A percentile compares a stretch with the other conserved stretches of the same genome.
These are phyloP conservation scores for Trichoderma citrinoviride DNA, from an alignment of 2,329 filamentous ascomycete species.

Conservation along the genomic window DNA sequence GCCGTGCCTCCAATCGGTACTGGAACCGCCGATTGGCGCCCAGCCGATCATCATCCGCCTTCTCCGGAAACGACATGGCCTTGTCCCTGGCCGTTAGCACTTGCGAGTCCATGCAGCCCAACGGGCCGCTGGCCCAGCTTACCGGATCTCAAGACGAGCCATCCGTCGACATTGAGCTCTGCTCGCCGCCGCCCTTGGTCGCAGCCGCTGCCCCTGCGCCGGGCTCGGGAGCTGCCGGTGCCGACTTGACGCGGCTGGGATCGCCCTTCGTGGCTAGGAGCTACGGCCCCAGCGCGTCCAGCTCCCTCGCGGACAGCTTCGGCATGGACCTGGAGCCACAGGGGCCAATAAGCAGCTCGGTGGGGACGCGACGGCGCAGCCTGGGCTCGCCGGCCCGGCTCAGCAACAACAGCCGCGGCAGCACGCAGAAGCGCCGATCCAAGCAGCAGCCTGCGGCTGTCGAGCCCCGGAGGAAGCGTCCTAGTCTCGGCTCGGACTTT, in stretches of 20 bases:
- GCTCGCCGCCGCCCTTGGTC: background rate
- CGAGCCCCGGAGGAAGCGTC: constrained; percentile 52
- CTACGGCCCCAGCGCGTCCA: constrained; percentile 61
- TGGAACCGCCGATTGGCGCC: constrained; percentile 51
- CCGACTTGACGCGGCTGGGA: constrained; percentile 39
- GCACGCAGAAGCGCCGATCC: constrained; percentile 55
- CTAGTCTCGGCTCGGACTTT: constrained; percentile 54
- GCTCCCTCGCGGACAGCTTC: constrained; percentile 43
- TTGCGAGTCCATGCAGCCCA: constrained; percentile 61
- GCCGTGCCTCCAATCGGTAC: constrained; percentile 48
- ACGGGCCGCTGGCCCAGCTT: constrained; percentile 60
- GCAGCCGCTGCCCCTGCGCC: background rate
- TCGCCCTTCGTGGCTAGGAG: constrained; percentile 58
- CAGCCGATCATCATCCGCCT: constrained; percentile 47
- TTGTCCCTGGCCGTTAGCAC: constrained; percentile 63
- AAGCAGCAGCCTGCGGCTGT: constrained; percentile 43
- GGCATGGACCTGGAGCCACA: constrained; percentile 34
- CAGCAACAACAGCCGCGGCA: constrained; percentile 46
- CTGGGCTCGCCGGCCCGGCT: constrained; percentile 55
- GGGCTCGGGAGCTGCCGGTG: background rate
- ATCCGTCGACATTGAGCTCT: constrained; percentile 23
- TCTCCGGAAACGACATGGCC: constrained; percentile 60
- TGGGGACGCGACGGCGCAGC: constrained; percentile 49
- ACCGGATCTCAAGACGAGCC: constrained; percentile 42
- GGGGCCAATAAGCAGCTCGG: constrained; percentile 48